Evolutionary conservation across 345 rosid genomes (phyloP).

Genomic region (Chamaenerion angustifolium): DNA sequence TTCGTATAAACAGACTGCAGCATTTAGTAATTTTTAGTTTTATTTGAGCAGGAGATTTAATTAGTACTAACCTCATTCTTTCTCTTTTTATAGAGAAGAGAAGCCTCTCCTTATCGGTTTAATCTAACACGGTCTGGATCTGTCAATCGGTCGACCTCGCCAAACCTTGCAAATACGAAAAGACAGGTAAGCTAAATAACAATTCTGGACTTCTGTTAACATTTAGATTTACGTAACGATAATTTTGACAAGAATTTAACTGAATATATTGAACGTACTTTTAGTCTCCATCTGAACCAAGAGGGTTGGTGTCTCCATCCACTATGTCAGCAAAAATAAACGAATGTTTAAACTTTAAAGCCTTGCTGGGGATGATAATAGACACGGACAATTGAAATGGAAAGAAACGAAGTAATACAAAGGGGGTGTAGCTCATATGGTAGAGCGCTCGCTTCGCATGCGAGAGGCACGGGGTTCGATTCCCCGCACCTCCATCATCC

Average conservation of each 20-base stretch:
- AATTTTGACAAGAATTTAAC: not conserved
- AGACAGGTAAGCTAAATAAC: conserved; percentile 21
- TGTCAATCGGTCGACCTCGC: conserved; percentile 39
- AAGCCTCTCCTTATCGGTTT: conserved; percentile 38
- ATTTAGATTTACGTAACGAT: not conserved
- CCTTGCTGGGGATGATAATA: conserved; percentile 62
- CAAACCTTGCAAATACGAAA: conserved; percentile 12
- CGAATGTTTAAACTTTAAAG: conserved; percentile 46
- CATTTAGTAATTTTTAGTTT: not conserved
- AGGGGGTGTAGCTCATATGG: conserved; percentile 95
- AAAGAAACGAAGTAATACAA: too few relatives aligned
- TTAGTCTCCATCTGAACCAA: conserved; percentile 32
- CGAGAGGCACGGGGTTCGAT: conserved; percentile 99
- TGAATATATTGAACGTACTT: conserved; percentile 3
- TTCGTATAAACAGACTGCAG: conserved; percentile 1
- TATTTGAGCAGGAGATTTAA: not conserved
- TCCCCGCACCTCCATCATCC: conserved; percentile 81
- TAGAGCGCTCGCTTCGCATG: conserved; percentile 99
- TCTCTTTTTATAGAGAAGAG: conserved; percentile 24
- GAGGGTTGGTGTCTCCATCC: conserved; percentile 35
- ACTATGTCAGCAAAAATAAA: conserved; percentile 35
- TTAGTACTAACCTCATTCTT: conserved; percentile 1
- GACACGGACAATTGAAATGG: too few relatives aligned
- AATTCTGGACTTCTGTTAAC: not conserved
- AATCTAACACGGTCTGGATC: conserved; percentile 36